Base-by-base conservation (phyloP, 139 green algal species). In the Chlamydomonas sphaeroides region DNA sequence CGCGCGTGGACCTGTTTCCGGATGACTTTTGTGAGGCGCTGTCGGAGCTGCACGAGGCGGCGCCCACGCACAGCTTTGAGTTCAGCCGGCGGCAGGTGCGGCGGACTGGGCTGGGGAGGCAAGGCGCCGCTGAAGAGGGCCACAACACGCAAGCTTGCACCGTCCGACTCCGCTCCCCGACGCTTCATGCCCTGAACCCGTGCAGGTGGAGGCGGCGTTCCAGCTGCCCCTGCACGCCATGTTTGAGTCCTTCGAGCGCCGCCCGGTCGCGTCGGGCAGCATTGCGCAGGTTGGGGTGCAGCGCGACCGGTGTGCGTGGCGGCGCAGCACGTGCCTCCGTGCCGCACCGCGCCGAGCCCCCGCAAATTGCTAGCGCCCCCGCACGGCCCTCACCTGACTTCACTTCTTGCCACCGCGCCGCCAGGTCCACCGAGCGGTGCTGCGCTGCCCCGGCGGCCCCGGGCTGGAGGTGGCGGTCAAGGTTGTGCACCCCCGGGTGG, bases 1-100 rank as follows among this genome's bases (percentile, higher is more conserved):
- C 95, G 1, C 88, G 97, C 25, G 84, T 84, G 30, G 97, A 99
- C 91, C 83, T 99, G 36, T 99, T 99, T 82, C 96, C 97, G 0
- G 87, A 87, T 1, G 95, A 98, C 84, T 90, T 98, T n/a, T 96
- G 92, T 73, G 83, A 89, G 15, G 89, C 95, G 57, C 91, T 99
- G 71, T 90, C 88, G 28, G 66, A 79, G 51, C 91, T 98, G 42
- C 95, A 98, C 56, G 93, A 95, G 48, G 66, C 88, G 0, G 95
- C 96, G 25, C 96, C 96, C 38, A 56, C 72, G 30, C 95, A 98
- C 88, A 80, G 57, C 61, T 95, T 88, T 59, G 17, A 26, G 10
- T 71, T 91, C n/a, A 93, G 73, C 0, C 69, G 49, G 84, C 76
- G 32, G 18, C 69, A 63, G 75, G 75, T 82, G 61, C 11, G 72